Conservation (phyloP, 2,329 filamentous ascomycete genomes). For the Aspergillus calidoustus region DNA sequence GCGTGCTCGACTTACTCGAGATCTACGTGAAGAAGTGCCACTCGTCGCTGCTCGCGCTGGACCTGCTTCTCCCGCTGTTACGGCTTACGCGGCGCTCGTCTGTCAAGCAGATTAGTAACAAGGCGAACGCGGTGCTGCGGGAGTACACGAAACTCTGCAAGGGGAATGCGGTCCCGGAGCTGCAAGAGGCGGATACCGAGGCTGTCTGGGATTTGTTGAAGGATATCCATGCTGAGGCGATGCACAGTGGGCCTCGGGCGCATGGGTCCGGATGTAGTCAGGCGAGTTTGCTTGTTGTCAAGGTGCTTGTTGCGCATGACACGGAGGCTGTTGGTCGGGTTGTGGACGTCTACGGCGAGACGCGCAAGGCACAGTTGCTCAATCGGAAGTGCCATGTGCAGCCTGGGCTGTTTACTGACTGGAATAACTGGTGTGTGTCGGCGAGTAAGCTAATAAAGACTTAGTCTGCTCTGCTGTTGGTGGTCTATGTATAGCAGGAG, state of each 20-base stretch:
- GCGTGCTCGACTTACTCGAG: constrained; percentile 83
- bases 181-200: constrained; percentile 48
- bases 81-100: constrained; percentile 75
- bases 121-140: constrained; percentile 72
- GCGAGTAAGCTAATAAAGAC: constrained; percentile 48
- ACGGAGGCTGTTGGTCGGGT: constrained; percentile 59
- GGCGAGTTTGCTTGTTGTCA: constrained; percentile 51
- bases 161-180: constrained; percentile 50
- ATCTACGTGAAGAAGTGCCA: constrained; percentile 84
- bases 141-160: constrained; percentile 70
- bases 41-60: constrained; percentile 67
- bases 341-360: constrained; percentile 67
- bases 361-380: constrained; percentile 63
- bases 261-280: constrained; percentile 77
- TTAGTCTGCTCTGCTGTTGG: constrained; percentile 18
- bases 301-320: constrained; percentile 50
- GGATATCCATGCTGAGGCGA: constrained; percentile 69
- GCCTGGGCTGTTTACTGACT: constrained; percentile 70
- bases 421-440: constrained; percentile 71
- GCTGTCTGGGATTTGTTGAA: constrained; percentile 63
- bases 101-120: constrained; percentile 74
- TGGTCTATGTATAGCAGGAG: not conserved
- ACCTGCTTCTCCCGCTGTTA: constrained; percentile 76
- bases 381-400: constrained; percentile 64
- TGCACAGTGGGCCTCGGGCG: constrained; percentile 62